Conservation (phyloP, 495 filamentous ascomycete genomes). For the Neurospora sp. region DNA sequence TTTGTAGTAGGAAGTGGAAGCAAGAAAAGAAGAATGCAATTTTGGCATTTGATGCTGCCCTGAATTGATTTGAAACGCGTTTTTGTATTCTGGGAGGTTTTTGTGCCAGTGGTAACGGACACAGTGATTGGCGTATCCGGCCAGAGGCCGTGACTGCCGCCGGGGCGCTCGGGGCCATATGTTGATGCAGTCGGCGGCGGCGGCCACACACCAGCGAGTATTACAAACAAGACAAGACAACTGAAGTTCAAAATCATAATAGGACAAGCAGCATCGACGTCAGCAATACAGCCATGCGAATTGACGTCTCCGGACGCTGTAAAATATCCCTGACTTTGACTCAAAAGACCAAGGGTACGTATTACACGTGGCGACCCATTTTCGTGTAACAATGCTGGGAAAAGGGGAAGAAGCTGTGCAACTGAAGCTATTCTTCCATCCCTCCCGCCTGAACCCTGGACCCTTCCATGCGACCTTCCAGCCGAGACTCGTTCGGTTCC, state of each 20-base stretch:
- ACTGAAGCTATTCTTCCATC: not conserved
- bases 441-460: not conserved
- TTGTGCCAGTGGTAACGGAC: not conserved
- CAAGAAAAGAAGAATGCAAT: not conserved
- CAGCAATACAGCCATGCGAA: not conserved
- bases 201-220: not conserved
- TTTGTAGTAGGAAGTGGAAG: not conserved
- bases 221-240: not conserved
- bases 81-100: not conserved
- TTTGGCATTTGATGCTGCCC: not conserved
- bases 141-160: not conserved
- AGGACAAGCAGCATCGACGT: too few relatives aligned
- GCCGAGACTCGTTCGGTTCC: not conserved
- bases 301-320: not conserved
- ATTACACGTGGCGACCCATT: not conserved
- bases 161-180: not conserved
- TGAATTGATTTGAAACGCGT: not conserved
- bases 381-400: not conserved
- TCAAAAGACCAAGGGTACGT: not conserved
- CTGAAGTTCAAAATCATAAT: too few relatives aligned
- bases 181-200: too few relatives aligned
- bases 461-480: not conserved
- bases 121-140: not conserved
- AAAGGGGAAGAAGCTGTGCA: not conserved
- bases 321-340: not conserved